Conservation (phyloP, 2,329 filamentous ascomycete species). For the Rhexocercosporidium sp. region DNA sequence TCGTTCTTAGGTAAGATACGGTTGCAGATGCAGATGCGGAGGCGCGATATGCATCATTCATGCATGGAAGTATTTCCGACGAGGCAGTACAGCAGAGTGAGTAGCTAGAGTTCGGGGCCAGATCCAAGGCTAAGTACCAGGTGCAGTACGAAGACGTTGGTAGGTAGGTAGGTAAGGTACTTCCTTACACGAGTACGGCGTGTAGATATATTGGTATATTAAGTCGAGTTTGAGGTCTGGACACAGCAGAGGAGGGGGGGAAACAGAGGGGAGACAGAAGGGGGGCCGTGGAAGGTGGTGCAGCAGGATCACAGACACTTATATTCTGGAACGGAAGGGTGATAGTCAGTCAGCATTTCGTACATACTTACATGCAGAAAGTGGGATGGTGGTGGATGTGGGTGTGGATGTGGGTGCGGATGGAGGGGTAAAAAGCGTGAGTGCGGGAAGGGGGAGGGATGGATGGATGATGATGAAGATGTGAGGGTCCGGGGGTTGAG, state of each 20-base stretch:
- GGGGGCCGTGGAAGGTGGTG: slow-evolving; percentile 11
- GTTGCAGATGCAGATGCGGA: slow-evolving; percentile 4
- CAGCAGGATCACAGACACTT: slow-evolving; percentile 2
- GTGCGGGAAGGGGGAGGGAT: not conserved
- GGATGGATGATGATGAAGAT: no score
- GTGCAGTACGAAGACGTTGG: not conserved
- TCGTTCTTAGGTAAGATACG: slow-evolving; percentile 8
- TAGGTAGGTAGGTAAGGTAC: not conserved
- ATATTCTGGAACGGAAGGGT: not conserved
- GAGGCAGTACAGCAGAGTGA: slow-evolving; percentile 3
- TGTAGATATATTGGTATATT: not conserved
- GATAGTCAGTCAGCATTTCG: not conserved
- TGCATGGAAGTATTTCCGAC: slow-evolving; percentile 13
- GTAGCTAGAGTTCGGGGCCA: not conserved
- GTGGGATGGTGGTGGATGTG: not conserved
- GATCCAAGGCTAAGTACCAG: not conserved
- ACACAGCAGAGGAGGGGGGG: not conserved
- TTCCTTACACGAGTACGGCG: slow-evolving; percentile 2
- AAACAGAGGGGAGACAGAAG: not conserved
- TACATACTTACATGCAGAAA: not conserved
- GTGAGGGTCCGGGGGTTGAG: not conserved
- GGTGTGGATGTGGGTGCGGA: not conserved
- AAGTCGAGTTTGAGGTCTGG: not conserved
- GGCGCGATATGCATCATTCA: slow-evolving; percentile 4
- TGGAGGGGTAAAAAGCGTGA: slow-evolving; percentile 6